Base-by-base conservation (phyloP, 1,284 basidiomycete genomes). In the Pyrrhoderma lamaoense region DNA sequence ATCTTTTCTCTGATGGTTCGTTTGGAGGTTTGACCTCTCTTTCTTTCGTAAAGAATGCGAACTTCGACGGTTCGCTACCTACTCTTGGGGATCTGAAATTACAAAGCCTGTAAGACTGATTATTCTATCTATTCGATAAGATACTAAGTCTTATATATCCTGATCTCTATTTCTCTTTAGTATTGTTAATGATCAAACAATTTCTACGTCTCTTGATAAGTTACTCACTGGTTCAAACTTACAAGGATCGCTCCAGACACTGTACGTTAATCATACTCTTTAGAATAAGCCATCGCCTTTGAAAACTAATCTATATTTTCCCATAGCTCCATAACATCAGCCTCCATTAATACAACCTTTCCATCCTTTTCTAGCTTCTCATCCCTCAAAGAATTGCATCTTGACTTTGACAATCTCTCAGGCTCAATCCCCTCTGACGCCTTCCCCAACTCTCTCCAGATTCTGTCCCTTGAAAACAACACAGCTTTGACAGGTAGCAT, bases 41-140 rank as follows among this genome's bases (percentile, higher is more conserved):
- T 23, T 66, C 66, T 5, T 62, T 78, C 18, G 64, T 73, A 23
- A 66, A 67, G 58, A 78, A 78, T 59, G 56, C 63, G n/a, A 59
- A 70, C 39, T 69, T 78, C 65, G 70, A 68, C n/a, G 56, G 60
- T n/a, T 53, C 61, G 3, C 60, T 77, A 42, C 72, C 75, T 1
- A 69, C 65, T 36, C 25, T 75, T 7, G 59, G 64, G n/a, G 51
- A 55, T 46, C 59, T 73, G 11, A 57, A 65, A 2, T 58, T 76
- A 23, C 65, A 69, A 53, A 69, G 65, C 49, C 47, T 77, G 76
- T 75, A 59, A 58, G 72, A 64, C n/a, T 37, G 42, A 21, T 34
- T 27, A 11, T 7, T 31, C 35, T 42, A 7, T 38, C 19, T 7
- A 49, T 42, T 14, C 9, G n/a, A 14, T 45, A 8, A 9, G 8